phyloP scores from a whole-genome alignment of 1,284 basidiomycete genomes.

The Ganoderma leucocontextum region DNA sequence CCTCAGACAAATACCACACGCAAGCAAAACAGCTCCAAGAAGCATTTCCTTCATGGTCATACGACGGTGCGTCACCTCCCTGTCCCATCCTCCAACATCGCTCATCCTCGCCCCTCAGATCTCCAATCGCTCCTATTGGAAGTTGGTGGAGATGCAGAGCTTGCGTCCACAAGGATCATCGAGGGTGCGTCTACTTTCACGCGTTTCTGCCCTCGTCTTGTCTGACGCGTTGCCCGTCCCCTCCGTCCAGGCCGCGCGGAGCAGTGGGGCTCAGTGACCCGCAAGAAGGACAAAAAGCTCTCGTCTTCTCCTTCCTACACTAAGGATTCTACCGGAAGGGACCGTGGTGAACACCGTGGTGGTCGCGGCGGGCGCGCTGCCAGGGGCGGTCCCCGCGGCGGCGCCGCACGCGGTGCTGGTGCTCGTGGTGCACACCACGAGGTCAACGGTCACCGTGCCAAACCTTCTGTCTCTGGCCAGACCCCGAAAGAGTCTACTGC shows the following conservation, averaged over 20 bases:
- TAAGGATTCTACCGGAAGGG: slow-evolving; percentile 55
- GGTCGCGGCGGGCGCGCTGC: slow-evolving; percentile 71
- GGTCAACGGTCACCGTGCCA: slow-evolving; percentile 54
- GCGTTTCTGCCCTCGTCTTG: slow-evolving; percentile 19
- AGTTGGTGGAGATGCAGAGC: slow-evolving; percentile 75
- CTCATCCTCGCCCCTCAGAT: slow-evolving; percentile 54
- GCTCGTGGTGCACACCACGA: slow-evolving; percentile 64
- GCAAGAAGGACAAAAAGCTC: slow-evolving; percentile 87
- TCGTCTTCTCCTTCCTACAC: slow-evolving; percentile 45
- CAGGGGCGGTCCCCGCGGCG: slow-evolving; percentile 67
- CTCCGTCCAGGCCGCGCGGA: slow-evolving; percentile 69
- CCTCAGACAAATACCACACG: slow-evolving; percentile 53
- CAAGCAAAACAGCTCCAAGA: slow-evolving; percentile 76
- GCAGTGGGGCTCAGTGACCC: slow-evolving; percentile 88
- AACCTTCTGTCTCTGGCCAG: slow-evolving; percentile 36
- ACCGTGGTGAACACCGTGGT: slow-evolving; percentile 68
- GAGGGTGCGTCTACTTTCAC: slow-evolving; percentile 65
- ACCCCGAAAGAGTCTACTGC: slow-evolving; percentile 31
- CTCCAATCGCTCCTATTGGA: slow-evolving; percentile 80
- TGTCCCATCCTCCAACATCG: slow-evolving; percentile 35
- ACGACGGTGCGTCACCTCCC: slow-evolving; percentile 64
- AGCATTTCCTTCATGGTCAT: slow-evolving; percentile 80
- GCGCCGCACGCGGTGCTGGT: slow-evolving; percentile 58
- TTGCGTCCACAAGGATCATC: slow-evolving; percentile 79
- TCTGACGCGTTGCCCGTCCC: slow-evolving; percentile 20